Evolutionary conservation across 148 eudicot species (phyloP), one percentile per base, ranked within the genome.

Genomic region (Tetragonia tetragonoides): DNA sequence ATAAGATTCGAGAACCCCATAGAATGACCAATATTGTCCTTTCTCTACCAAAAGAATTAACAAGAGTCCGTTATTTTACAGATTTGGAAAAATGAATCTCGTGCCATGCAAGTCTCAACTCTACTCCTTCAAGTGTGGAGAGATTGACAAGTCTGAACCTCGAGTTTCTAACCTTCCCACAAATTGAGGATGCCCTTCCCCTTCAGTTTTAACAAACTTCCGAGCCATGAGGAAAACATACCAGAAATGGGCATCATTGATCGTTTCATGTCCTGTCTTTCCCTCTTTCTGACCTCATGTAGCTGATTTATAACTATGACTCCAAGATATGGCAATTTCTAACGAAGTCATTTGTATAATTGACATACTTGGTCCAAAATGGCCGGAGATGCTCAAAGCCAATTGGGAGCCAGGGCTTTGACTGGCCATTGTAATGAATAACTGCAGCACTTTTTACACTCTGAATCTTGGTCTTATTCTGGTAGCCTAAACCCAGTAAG

Each of bases 361-460:
- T 90, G 68, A 96, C 89, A 75, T 93, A 89, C 84, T 96, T 96
- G 78, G 92, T 86, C 99, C 99, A 96, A 83, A 90, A 96, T 70
- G 99, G 98, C 42, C 99, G 88, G 56, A 96, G 93, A 91, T 96
- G 99, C 79, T 93, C 95, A 72, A 96, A 96, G 51, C 98, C 99
- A 61, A 96, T 96, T 72, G 96, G 91, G 28, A 96, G 84, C 99
- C 99, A 96, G 10, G 99, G 99, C 79, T 96, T 96, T 75, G 95
- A 86, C 77, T 96, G 99, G 74, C 99, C 99, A 53, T 96, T 96
- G 86, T 96, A 96, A 87, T 96, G 99, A 79, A 96, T 93, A 54
- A 96, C 99, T 5, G 99, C 99, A 46, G 99, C 99, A 78, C 79
- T 93, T 76, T 88, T 90, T 74, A 96, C 85, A 63, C 78, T 82